Percentiles rank a stretch among this genome's conserved stretches.
Evolutionary conservation across 2,329 filamentous ascomycete species (phyloP).

Genomic region (Colletotrichum agaves): DNA sequence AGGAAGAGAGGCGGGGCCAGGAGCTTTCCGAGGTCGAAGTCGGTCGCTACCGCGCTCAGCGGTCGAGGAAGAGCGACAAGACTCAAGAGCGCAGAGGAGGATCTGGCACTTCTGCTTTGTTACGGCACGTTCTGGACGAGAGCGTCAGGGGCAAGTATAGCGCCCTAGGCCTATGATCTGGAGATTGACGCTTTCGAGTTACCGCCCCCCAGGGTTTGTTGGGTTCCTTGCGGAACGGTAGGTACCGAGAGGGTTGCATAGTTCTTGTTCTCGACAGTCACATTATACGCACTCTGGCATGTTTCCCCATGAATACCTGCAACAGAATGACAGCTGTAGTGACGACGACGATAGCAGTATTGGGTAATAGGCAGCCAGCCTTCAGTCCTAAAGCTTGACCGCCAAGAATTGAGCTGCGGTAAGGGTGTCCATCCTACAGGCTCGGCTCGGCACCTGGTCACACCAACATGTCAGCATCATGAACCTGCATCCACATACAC

Average conservation of each 20-base stretch:
- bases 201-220: background rate
- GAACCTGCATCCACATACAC: background rate
- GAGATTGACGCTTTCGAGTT: slow-evolving; percentile 11
- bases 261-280: too few relatives aligned
- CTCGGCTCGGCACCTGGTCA: slow-evolving; percentile 1
- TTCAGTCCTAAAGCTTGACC: too few relatives aligned
- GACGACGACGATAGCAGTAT: too few relatives aligned
- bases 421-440: background rate
- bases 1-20: slow-evolving; percentile 16
- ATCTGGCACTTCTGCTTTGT: background rate
- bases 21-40: background rate
- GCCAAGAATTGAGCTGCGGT: too few relatives aligned
- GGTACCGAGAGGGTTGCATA: background rate
- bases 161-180: slow-evolving; percentile 14
- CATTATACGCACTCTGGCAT: too few relatives aligned
- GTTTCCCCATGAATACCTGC: too few relatives aligned
- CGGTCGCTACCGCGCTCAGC: slow-evolving; percentile 6
- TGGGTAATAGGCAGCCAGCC: too few relatives aligned
- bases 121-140: slow-evolving; percentile 31
- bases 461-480: background rate
- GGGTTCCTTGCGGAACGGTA: background rate
- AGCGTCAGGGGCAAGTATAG: slow-evolving; percentile 25
- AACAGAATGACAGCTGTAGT: too few relatives aligned
- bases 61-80: slow-evolving; percentile 4
- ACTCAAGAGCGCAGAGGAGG: background rate